Evolutionary conservation across 2,329 filamentous ascomycete genomes (phyloP).

Genomic region (Nectriaceae sp.): DNA sequence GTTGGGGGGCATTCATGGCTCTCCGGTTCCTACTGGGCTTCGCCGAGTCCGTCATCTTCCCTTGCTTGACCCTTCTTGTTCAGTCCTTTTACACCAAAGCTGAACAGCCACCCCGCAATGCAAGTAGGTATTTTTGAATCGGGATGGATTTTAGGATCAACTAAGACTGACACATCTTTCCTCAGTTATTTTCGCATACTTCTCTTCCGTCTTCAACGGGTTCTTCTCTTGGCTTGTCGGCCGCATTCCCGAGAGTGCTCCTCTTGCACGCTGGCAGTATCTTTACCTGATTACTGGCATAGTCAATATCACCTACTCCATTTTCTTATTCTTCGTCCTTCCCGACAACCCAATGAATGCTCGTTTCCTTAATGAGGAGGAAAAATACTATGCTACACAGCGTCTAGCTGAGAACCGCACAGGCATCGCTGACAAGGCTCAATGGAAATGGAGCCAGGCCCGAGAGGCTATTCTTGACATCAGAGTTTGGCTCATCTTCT

Average conservation of each 20-base stretch:
- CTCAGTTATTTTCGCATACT: conserved; percentile 19
- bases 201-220: conserved; percentile 28
- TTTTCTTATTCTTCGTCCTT: conserved; percentile 1
- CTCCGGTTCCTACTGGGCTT: conserved; percentile 18
- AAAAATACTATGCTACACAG: conserved; percentile 2
- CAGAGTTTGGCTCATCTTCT: conserved; percentile 57
- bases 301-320: conserved; percentile 9
- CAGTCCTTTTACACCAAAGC: conserved; percentile 12
- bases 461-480: conserved; percentile 51
- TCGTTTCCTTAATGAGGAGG: conserved; percentile 2
- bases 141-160: too few relatives aligned
- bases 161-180: not conserved
- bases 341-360: conserved; percentile 8
- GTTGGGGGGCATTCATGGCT: conserved; percentile 15
- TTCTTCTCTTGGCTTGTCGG: conserved; percentile 37
- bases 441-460: conserved; percentile 49
- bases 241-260: conserved; percentile 27
- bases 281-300: conserved; percentile 23
- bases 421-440: conserved; percentile 33
- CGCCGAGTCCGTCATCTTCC: conserved; percentile 15
- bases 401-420: conserved; percentile 11
- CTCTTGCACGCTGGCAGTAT: conserved; percentile 23
- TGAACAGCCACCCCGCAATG: conserved; percentile 18
- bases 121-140: conserved; percentile 10
- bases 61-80: conserved; percentile 12